A percentile compares a stretch with the other conserved stretches of the same genome.
These are phyloP conservation scores for Sanghuangporus sanghuang DNA, from an alignment of 1,284 basidiomycete genomes.

Conservation along the genomic window DNA sequence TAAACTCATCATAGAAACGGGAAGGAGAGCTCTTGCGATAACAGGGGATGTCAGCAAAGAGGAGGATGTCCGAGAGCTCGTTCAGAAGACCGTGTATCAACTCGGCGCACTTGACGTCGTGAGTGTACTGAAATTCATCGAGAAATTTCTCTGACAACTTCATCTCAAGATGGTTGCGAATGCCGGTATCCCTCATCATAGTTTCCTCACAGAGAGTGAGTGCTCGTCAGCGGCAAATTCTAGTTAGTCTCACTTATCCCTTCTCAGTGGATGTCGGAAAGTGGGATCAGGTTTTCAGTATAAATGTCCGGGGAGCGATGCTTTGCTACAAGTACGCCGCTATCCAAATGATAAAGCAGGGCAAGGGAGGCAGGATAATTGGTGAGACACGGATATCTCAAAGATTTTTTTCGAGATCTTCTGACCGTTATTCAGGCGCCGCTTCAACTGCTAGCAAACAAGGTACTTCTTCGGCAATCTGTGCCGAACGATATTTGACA, in stretches of 20 bases:
- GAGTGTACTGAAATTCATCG: neutral
- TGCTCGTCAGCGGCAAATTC: neutral
- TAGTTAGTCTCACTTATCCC: neutral
- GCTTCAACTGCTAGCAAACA: conserved; percentile 11
- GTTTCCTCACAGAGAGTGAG: conserved; percentile 4
- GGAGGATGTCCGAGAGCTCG: conserved; percentile 3
- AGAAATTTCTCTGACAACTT: neutral
- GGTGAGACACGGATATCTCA: neutral
- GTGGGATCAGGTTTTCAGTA: conserved; percentile 16
- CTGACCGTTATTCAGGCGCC: conserved; percentile 1
- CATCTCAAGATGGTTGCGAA: conserved; percentile 19
- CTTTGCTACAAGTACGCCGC: conserved; percentile 22
- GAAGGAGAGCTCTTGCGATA: neutral
- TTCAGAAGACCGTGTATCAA: conserved; percentile 2
- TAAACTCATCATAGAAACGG: conserved; percentile 3
- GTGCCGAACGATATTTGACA: neutral
- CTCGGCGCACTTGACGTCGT: conserved; percentile 12
- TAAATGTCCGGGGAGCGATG: conserved; percentile 19
- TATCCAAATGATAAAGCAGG: conserved; percentile 21
- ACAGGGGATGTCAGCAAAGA: conserved; percentile 9
- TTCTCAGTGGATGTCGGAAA: conserved; percentile 15
- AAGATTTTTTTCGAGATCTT: neutral
- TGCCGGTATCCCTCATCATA: conserved; percentile 12
- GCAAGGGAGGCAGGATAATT: conserved; percentile 17
- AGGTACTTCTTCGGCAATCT: neutral